Evolutionary conservation across 2,329 filamentous ascomycete species (phyloP), one percentile per base, ranked within the genome.

Genomic region (Uncinocarpus reesii): DNA sequence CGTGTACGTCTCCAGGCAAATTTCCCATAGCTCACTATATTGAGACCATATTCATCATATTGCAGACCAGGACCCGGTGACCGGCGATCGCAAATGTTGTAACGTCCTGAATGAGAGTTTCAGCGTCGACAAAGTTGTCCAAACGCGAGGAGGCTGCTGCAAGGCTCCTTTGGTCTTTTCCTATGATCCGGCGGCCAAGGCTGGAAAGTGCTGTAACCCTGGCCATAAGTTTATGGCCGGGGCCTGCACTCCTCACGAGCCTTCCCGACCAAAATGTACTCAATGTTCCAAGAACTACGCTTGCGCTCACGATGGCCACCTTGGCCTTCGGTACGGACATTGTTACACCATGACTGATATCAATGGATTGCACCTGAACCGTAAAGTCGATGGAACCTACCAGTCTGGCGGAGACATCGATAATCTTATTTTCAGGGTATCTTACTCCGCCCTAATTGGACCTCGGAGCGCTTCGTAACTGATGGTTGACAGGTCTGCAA

Each of bases 331-430:
- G 26, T 49, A 49, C 26, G 47, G 47, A 3, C 47, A 49, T 26
- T 49, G 47, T 34, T 49, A 49, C 23, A 49, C 47, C 7, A 42
- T 49, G 47, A 49, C 47, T 20, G 47, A 49, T 26, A 31, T 49
- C 29, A 49, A 49, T 37, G 47, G 47, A 2, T 15, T 42, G 20
- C 47, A 49, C 10, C 16, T 49, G 3, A 49, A 44, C 41, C 41
- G 47, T 31, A 41, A 26, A 13, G 35, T 44, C 23, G 47, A 41
- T 32, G 41, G 47, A 36, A 44, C 41, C 2, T 49, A 49, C 20
- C 47, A 49, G 31, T 49, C 47, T 4, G 47, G 47, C 3, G 47
- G 47, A 7, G 47, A 49, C 21, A 37, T 49, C 18, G 47, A 18
- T 7, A 44, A 44, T n/a, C 47, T 49, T 24, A 45, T 49, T 4